phyloP scores from a whole-genome alignment of 192 early-diverging fungal genomes.

The Coemansia sp. region DNA sequence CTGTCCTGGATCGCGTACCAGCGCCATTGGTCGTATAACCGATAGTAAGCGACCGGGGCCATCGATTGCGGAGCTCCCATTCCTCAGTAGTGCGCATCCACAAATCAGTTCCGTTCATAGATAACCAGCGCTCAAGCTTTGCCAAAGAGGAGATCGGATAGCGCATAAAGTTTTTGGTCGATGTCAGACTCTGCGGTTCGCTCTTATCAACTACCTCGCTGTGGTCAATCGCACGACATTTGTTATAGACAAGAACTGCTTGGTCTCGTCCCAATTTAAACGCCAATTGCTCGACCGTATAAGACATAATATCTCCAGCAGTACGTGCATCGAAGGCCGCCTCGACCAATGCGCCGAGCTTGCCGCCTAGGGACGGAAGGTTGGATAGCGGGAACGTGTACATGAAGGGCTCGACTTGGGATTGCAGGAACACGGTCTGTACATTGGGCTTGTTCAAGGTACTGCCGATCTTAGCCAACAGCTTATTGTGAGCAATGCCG shows the following conservation, averaged over 20 bases:
- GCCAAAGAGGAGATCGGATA: conserved; percentile 20
- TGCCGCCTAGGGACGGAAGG: conserved; percentile 88
- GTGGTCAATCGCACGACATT: conserved; percentile 55
- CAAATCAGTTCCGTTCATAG: conserved; percentile 48
- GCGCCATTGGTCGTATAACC: conserved; percentile 19
- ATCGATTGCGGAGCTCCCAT: conserved; percentile 45
- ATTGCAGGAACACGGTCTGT: conserved; percentile 71
- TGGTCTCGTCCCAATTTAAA: conserved; percentile 34
- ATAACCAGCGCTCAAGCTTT: conserved; percentile 43
- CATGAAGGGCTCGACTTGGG: conserved; percentile 65
- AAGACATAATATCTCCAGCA: conserved; percentile 37
- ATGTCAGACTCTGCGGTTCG: conserved; percentile 34
- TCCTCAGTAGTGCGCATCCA: conserved; percentile 53
- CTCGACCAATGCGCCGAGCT: conserved; percentile 75
- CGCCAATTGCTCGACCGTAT: conserved; percentile 41
- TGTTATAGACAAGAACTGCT: conserved; percentile 32
- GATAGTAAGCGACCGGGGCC: conserved; percentile 45
- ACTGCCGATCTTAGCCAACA: conserved; percentile 84
- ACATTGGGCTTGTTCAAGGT: conserved; percentile 82
- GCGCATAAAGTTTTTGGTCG: conserved; percentile 46
- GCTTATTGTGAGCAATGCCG: conserved; percentile 85
- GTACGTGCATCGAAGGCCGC: conserved; percentile 57
- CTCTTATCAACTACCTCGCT: conserved; percentile 36
- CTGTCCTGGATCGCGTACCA: conserved; percentile 21
- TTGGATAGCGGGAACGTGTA: conserved; percentile 66